These are phyloP conservation scores for Bretschneidera sinensis DNA, from an alignment of 345 rosid genomes.

Conservation along the genomic window DNA sequence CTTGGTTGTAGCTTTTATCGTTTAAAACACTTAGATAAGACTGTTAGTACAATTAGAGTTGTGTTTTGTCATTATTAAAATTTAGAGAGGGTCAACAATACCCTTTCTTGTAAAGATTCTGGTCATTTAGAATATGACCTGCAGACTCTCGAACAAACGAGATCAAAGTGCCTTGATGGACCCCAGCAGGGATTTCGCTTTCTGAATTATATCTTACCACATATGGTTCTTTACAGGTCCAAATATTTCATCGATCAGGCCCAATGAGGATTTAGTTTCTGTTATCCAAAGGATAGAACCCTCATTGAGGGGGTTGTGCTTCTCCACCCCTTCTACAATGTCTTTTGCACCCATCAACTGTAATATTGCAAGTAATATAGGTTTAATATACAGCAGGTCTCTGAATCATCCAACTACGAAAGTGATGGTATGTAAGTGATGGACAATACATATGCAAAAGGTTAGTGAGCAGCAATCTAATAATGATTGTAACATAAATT, in stretches of 20 bases:
- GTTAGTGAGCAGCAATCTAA: not conserved
- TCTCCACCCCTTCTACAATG: slow-evolving; percentile 76
- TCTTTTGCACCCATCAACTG: slow-evolving; percentile 73
- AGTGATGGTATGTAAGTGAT: slow-evolving; percentile 3
- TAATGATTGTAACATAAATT: not conserved
- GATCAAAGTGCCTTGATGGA: slow-evolving; percentile 51
- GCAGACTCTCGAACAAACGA: slow-evolving; percentile 82
- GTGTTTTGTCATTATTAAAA: no score
- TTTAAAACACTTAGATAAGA: no score
- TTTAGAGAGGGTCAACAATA: no score
- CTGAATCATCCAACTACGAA: slow-evolving; percentile 13
- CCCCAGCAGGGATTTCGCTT: slow-evolving; percentile 64
- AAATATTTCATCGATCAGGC: slow-evolving; percentile 85
- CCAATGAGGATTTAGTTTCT: slow-evolving; percentile 55
- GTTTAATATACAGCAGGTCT: slow-evolving; percentile 5
- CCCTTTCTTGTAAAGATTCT: slow-evolving; percentile 79
- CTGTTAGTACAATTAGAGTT: no score
- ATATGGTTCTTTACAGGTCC: slow-evolving; percentile 93
- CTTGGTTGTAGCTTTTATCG: no score
- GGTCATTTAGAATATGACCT: slow-evolving; percentile 59
- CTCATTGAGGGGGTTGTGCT: slow-evolving; percentile 79
- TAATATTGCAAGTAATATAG: slow-evolving; percentile 16
- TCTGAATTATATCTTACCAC: slow-evolving; percentile 88
- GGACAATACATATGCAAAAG: not conserved
- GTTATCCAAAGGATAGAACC: slow-evolving; percentile 89